These are phyloP conservation scores for Lactarius pseudohatsudake DNA, from an alignment of 768 basidiomycete species.

Conservation along the genomic window DNA sequence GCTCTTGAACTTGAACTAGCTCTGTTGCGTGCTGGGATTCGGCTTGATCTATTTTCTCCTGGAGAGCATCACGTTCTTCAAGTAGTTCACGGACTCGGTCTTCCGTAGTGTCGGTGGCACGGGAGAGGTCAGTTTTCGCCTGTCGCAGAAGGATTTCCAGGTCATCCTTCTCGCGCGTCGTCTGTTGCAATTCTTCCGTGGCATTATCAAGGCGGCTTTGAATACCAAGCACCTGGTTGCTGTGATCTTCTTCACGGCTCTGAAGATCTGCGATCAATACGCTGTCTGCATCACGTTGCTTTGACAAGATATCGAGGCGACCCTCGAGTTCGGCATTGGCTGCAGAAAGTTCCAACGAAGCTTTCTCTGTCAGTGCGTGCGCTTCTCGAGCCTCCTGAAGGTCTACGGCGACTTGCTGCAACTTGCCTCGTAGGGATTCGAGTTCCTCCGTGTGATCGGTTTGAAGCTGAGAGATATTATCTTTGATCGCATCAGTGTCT, in stretches of 20 bases:
- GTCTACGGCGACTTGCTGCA: slow-evolving; percentile 28
- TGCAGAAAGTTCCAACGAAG: slow-evolving; percentile 27
- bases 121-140: slow-evolving; percentile 6
- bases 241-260: slow-evolving; percentile 6
- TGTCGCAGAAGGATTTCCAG: slow-evolving; percentile 18
- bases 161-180: slow-evolving; percentile 16
- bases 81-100: slow-evolving; percentile 20
- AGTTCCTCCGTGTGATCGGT: slow-evolving; percentile 28
- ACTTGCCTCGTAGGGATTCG: slow-evolving; percentile 29
- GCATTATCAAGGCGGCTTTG: slow-evolving; percentile 16
- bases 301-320: slow-evolving; percentile 13
- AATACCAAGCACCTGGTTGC: slow-evolving; percentile 9
- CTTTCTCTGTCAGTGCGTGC: slow-evolving; percentile 36
- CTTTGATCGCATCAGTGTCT: slow-evolving; percentile 8
- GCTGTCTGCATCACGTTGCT: slow-evolving; percentile 14
- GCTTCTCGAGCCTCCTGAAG: slow-evolving; percentile 27
- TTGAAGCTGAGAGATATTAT: slow-evolving; percentile 23
- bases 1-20: slow-evolving; percentile 22
- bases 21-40: slow-evolving; percentile 30
- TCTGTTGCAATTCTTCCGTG: slow-evolving; percentile 16
- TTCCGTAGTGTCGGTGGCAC: slow-evolving; percentile 7
- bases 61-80: slow-evolving; percentile 37
- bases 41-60: slow-evolving; percentile 31
- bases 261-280: slow-evolving; percentile 12
- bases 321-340: slow-evolving; percentile 24